phyloP scores from a whole-genome alignment of 352 stramenopile genomes.

The Pythium scleroteichum region DNA sequence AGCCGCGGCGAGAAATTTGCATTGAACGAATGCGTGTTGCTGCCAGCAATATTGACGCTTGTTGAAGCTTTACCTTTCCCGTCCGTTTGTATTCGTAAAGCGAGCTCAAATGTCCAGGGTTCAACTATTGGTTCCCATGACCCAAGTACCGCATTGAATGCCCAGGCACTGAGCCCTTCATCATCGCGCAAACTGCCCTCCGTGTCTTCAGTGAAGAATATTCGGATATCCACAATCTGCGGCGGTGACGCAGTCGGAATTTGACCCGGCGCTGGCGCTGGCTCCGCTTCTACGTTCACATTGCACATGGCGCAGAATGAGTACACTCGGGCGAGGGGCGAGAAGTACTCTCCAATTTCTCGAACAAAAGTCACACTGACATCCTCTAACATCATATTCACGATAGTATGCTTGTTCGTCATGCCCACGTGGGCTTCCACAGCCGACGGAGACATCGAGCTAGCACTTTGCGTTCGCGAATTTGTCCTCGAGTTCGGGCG shows the following conservation, averaged over 20 bases:
- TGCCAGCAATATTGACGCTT: conserved; percentile 54
- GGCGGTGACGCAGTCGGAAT: not conserved
- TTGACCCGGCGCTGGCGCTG: not conserved
- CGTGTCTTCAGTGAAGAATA: conserved; percentile 66
- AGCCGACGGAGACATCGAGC: conserved; percentile 6
- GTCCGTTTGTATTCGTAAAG: conserved; percentile 36
- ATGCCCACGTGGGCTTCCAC: not conserved
- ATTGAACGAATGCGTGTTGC: conserved; percentile 58
- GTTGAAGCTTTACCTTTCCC: conserved; percentile 50
- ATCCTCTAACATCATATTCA: conserved; percentile 67
- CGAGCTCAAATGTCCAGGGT: conserved; percentile 70
- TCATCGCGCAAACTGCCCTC: conserved; percentile 50
- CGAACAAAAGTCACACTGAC: conserved; percentile 70
- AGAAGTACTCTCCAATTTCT: conserved; percentile 76
- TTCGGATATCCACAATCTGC: conserved; percentile 33
- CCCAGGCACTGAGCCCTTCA: conserved; percentile 76
- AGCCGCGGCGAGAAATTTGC: conserved; percentile 72
- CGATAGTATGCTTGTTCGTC: conserved; percentile 31
- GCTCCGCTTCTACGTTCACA: conserved; percentile 36
- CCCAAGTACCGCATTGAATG: conserved; percentile 72
- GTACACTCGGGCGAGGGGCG: conserved; percentile 61
- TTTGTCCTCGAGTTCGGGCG: conserved; percentile 15
- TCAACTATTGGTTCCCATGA: conserved; percentile 82
- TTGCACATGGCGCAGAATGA: conserved; percentile 71
- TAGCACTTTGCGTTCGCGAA: conserved; percentile 2